Percentiles rank a stretch among this genome's conserved stretches.
phyloP scores from a whole-genome alignment of 164 flowering plant species.

The Chimonanthus salicifolius region DNA sequence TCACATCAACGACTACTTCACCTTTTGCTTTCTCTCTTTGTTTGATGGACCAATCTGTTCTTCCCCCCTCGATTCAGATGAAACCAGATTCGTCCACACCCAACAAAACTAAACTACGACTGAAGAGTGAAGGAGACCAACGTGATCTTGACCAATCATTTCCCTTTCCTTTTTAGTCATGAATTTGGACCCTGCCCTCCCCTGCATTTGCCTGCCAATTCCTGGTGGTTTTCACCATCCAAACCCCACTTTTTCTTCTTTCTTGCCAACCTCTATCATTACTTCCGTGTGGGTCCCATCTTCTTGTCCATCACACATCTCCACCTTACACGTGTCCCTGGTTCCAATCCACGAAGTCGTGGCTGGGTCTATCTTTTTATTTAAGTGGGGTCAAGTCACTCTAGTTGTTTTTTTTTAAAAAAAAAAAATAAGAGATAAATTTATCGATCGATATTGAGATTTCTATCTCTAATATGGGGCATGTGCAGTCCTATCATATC shows the following conservation, averaged over 20 bases:
- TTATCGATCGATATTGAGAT: too few species aligned
- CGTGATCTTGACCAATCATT: constrained; percentile 17
- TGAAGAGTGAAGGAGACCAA: neutral
- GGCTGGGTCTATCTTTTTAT: too few species aligned
- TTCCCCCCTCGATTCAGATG: neutral
- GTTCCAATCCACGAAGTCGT: too few species aligned
- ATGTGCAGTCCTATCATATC: too few species aligned
- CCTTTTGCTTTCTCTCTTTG: constrained; percentile 11
- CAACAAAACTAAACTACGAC: neutral
- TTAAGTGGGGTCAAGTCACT: too few species aligned
- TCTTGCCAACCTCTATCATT: constrained; percentile 2
- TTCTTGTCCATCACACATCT: too few species aligned
- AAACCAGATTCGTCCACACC: neutral
- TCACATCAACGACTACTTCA: constrained; percentile 17
- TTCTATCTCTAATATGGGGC: too few species aligned
- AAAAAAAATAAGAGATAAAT: too few species aligned
- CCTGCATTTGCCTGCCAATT: neutral
- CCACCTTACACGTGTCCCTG: too few species aligned
- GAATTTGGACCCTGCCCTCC: too few species aligned
- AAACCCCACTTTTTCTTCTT: constrained; percentile 5
- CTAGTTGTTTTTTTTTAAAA: too few species aligned
- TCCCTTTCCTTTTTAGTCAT: constrained; percentile 1
- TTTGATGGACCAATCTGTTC: constrained; percentile 7
- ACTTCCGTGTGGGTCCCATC: constrained; percentile 7
- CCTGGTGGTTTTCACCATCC: neutral